phyloP scores from a whole-genome alignment of 257 asterid species.

The Solanum pinnatisectum region DNA sequence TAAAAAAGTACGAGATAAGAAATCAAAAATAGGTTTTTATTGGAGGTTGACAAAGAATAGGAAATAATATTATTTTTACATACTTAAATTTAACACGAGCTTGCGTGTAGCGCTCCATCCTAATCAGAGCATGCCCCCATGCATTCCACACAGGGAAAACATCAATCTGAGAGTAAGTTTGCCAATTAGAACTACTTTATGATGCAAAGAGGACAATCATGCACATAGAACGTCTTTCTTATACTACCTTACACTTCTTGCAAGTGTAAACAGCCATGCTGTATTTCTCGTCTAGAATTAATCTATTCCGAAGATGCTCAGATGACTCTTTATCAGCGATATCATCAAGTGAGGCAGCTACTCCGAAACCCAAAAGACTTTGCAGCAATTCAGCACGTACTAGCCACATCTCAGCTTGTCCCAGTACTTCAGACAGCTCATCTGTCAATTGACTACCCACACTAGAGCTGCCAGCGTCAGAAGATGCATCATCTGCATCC shows the following conservation, averaged over 20 bases:
- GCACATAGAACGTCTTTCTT: background rate
- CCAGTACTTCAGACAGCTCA: slow-evolving; percentile 71
- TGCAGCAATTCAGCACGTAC: slow-evolving; percentile 92
- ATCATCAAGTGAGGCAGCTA: slow-evolving; percentile 96
- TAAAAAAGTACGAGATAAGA: background rate
- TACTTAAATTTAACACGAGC: slow-evolving; percentile 98
- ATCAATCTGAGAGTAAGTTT: slow-evolving; percentile 50
- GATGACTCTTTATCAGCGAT: slow-evolving; percentile 90
- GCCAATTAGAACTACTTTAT: background rate
- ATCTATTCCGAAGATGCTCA: slow-evolving; percentile 77
- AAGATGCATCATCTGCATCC: slow-evolving; percentile 81
- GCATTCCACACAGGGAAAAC: slow-evolving; percentile 92
- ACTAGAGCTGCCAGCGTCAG: slow-evolving; percentile 93
- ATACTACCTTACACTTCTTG: slow-evolving; percentile 91
- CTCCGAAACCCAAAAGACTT: slow-evolving; percentile 95
- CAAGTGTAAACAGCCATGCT: slow-evolving; percentile 98
- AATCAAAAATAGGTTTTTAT: background rate
- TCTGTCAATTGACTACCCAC: slow-evolving; percentile 84
- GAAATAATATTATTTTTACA: background rate
- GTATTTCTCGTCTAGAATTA: slow-evolving; percentile 80
- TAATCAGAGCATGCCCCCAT: slow-evolving; percentile 94
- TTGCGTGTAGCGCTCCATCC: slow-evolving; percentile 94
- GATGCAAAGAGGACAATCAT: background rate
- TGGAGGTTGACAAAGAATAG: background rate
- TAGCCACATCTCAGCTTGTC: slow-evolving; percentile 83